Evolutionary conservation across 2,329 filamentous ascomycete genomes (phyloP), one percentile per base, ranked within the genome.

Genomic region (Xylariaceae sp.): DNA sequence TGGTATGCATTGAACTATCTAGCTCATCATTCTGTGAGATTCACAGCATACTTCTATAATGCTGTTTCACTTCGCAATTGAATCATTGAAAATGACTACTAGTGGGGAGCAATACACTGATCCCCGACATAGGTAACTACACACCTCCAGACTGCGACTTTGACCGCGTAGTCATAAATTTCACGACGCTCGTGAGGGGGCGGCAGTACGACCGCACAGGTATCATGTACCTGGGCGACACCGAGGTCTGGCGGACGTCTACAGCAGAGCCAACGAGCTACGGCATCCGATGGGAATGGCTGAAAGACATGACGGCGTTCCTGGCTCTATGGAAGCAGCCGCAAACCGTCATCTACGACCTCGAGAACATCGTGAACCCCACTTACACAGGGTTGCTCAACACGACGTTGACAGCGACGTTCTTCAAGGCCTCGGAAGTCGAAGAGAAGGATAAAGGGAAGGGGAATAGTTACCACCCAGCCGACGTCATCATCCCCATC

Each of bases 161-260:
- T 76, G 89, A 92, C 68, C 82, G 86, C 29, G 87, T 93, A 14
- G 82, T 85, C 21, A 85, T 95, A 72, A 92, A 92, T 68, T 83
- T 95, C 64, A 93, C 89, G 0, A 87, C 90, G 12, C 84, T 84
- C 1, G 90, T 88, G 8, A 77, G 79, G 60, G 91, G 91, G 1
- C 81, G 84, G 3, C 91, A 96, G 66, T 93, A 84, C 72, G 91
- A 96, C 70, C 83, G 91, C 34, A 79, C 94, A 7, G 91, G 86
- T 3, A 73, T 88, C 28, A 87, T 95, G 81, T 95, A 88, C 66
- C 78, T 95, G 33, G 86, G 85, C 36, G 89, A 94, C 70, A 86
- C 84, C 8, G 91, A 96, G 71, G 81, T 96, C n/a, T 95, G 89
- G 79, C 81, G 91, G 21, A 93, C 90, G 2, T 92, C 90, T 4